These are phyloP conservation scores for Plectranthus barbatus DNA, from an alignment of 257 asterid species.

Conservation along the genomic window DNA sequence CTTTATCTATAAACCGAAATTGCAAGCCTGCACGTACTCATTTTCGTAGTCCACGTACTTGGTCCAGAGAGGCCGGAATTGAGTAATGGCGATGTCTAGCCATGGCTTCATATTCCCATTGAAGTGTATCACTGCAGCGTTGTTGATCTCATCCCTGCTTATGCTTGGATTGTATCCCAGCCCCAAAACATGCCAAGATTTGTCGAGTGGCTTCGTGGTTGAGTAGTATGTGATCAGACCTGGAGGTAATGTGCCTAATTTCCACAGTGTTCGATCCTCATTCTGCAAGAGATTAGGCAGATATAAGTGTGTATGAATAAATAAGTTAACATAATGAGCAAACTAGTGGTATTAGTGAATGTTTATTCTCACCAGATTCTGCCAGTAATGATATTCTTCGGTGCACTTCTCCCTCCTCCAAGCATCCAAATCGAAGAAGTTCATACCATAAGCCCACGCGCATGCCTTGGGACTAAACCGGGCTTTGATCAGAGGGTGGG, in stretches of 20 bases:
- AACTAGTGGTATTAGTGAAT: background rate
- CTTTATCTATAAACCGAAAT: constrained; percentile 53
- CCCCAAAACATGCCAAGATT: constrained; percentile 93
- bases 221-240: constrained; percentile 86
- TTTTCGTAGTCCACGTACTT: constrained; percentile 73
- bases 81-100: constrained; percentile 84
- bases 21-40: constrained; percentile 75
- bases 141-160: constrained; percentile 72
- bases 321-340: background rate
- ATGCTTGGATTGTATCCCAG: constrained; percentile 87
- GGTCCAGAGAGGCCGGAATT: constrained; percentile 71
- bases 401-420: constrained; percentile 78
- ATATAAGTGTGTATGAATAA: background rate
- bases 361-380: constrained; percentile 45
- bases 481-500: constrained; percentile 60
- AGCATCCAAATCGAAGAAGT: constrained; percentile 76
- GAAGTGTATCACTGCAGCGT: constrained; percentile 87
- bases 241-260: constrained; percentile 82
- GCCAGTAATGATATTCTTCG: constrained; percentile 77
- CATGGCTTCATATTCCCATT: constrained; percentile 87
- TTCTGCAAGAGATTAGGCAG: constrained; percentile 35
- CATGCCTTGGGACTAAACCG: constrained; percentile 79
- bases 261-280: constrained; percentile 81
- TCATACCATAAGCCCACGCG: constrained; percentile 90
- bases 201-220: constrained; percentile 80